Base-by-base conservation (phyloP, 345 rosid species). In the Citrus australasica region DNA sequence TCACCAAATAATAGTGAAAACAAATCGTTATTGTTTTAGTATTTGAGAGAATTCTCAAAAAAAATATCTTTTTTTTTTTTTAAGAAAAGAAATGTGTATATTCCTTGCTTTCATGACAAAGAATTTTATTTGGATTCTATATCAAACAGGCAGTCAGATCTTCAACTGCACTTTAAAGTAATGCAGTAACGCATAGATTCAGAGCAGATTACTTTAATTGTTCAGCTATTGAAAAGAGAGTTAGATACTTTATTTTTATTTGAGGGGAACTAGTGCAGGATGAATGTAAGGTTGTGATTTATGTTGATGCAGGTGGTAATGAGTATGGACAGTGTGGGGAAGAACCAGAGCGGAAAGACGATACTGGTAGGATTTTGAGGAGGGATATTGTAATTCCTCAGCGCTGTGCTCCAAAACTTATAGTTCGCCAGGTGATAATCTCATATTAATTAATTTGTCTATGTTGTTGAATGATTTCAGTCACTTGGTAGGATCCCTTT, bases 301-400 rank as follows among this genome's bases (percentile, higher is more conserved):
- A 37, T 69, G 42, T 74, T 76, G 60, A 4, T 83, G 76, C 82
- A 97, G 99, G 98, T 67, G 99, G 99, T 64, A 97, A 93, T 80
- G 99, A 97, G 84, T 97, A 97, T 84, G 99, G 99, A 24, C 99
- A 97, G 80, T 97, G 99, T 80, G 99, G 99, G 75, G 98, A 97
- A 87, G 99, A 97, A 79, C 96, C 98, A 66, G 97, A 86, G 76
- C 74, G 88, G 67, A 97, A 97, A 82, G 98, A 93, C 79, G 99
- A 91, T 70, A 84, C 89, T 71, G 97, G 93, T 42, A 91, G 88
- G 79, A 91, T 89, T 78, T 82, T 97, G 82, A 90, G 93, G 77
- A 93, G 96, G 75, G 99, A 97, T 79, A 93, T 97, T 76, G 91
- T 86, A 62, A 92, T 91, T 85, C 98, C 99, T 82, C 95, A 93